A percentile compares a stretch with the other conserved stretches of the same genome.
Conservation (phyloP, 1,284 basidiomycete genomes). For the Cutaneotrichosporon sp. region DNA sequence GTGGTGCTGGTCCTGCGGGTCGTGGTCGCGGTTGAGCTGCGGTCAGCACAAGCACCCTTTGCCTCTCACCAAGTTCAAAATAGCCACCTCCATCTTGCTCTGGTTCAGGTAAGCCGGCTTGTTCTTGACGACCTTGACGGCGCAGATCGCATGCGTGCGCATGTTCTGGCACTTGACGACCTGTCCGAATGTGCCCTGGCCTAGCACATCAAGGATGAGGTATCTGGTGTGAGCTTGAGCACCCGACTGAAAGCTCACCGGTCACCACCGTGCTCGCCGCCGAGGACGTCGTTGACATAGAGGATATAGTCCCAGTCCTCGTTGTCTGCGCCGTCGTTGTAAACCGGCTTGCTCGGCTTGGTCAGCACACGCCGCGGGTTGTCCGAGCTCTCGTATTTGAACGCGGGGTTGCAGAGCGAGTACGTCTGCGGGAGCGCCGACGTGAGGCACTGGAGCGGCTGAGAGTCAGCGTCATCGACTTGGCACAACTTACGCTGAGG, state of each 20-base stretch:
- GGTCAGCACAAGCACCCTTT: slow-evolving; percentile 7
- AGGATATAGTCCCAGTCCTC: slow-evolving; percentile 97
- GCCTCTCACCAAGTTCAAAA: slow-evolving; percentile 74
- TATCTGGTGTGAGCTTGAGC: slow-evolving; percentile 51
- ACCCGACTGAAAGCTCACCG: slow-evolving; percentile 57
- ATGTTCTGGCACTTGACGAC: slow-evolving; percentile 99
- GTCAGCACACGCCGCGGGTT: slow-evolving; percentile 91
- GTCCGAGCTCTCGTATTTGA: slow-evolving; percentile 84
- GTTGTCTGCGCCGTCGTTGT: slow-evolving; percentile 94
- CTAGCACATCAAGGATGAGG: slow-evolving; percentile 93
- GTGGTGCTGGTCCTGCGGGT: slow-evolving; percentile 92
- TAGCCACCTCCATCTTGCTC: slow-evolving; percentile 99
- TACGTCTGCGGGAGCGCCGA: slow-evolving; percentile 81
- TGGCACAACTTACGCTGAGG: slow-evolving; percentile 40
- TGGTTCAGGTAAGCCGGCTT: slow-evolving; percentile 99
- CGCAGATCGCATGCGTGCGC: slow-evolving; percentile 96
- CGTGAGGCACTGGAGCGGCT: slow-evolving; percentile 84
- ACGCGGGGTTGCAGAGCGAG: slow-evolving; percentile 83
- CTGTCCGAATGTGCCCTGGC: slow-evolving; percentile 97
- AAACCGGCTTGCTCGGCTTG: slow-evolving; percentile 86
- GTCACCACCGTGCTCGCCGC: slow-evolving; percentile 75
- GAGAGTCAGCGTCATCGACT: slow-evolving; percentile 1
- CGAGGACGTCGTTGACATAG: slow-evolving; percentile 93
- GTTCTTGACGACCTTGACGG: slow-evolving; percentile 99
- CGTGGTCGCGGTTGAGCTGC: slow-evolving; percentile 84